Base-by-base conservation (phyloP, 768 basidiomycete genomes). In the Lentinula detonsa region DNA sequence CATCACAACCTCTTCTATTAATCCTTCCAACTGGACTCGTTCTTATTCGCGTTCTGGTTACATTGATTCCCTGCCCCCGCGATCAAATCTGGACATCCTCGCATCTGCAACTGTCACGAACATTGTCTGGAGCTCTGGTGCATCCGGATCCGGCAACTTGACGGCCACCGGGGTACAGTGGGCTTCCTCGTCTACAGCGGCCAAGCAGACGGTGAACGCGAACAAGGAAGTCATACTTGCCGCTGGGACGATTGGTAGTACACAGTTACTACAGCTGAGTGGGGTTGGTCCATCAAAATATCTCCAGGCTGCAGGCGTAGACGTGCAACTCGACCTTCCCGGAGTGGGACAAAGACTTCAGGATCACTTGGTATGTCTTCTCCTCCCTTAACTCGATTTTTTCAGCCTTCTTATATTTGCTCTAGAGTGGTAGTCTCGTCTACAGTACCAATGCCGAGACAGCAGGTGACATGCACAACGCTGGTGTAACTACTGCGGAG, bases 11-110 rank as follows among this genome's bases (percentile, higher is more conserved):
- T 60, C 61, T 16, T 46, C 61, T n/a, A 60, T 63, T 16, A 42
- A 42, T 11, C 39, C 50, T 11, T 35, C n/a, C 11, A 85, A 84
- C 70, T 82, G 81, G 75, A 85, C 83, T 18, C 80, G 85, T 52
- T 84, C 82, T 2, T 81, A 83, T 69, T 76, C 85, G 2, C 78
- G 82, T 61, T 75, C 81, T 1, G 81, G 76, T 5, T 84, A 83
- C 70, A 78, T 83, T 65, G 87, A 88, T 70, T 76, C 82, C 4
- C 76, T 87, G 1, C 83, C 86, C 0, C 79, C 84, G 23, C 81
- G 86, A 48, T 60, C 77, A 28, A 90, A 90, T 67, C 78, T 90
- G 42, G 81, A 84, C 66, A 81, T 91, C 62, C 75, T 90, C 28
- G 73, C 82, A 10, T 81, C 82, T 58, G 75, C 81, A 15, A 86